Base-by-base conservation (phyloP, 129 eudicot genomes). In the Pittosporum tobira region DNA sequence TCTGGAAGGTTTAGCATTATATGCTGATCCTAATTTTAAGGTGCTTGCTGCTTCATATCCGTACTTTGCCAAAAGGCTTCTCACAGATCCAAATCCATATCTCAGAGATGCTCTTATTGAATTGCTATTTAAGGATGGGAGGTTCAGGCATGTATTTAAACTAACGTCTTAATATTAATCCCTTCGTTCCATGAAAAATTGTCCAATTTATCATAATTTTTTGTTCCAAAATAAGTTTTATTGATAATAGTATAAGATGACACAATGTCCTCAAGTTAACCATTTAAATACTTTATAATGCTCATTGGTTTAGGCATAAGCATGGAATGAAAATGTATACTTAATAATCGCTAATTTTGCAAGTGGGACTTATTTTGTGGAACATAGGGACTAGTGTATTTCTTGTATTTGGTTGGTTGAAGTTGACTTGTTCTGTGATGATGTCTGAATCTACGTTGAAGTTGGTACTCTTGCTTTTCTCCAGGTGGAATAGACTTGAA, bases 401-500 rank as follows among this genome's bases (percentile, higher is more conserved):
- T 42, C 34, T 20, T 18, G 48, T 25, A 2, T 57, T 9, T 43
- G 44, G 50, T 30, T 49, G 22, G 52, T 21, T 27, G 49, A 24
- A 38, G 44, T 28, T 43, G 42, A 21, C 52, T 19, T 70, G 58
- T 28, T 36, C 26, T 23, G 36, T 30, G 5, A 19, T 40, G 6
- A 2, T 25, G 58, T 13, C 21, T 20, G 57, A 64, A 3, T 54
- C 15, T 48, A 38, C n/a, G n/a, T n/a, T n/a, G n/a, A n/a, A 60
- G 26, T 53, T 54, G 30, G 23, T 72, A 15, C 11, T 54, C 8
- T 51, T 57, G 57, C 53, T 75, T 66, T 66, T 19, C n/a, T 48
- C 27, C 90, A 91, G 96, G 88, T 91, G 98, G 98, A 86, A 87
- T 61, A 83, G 96, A 66, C 98, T 91, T 51, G 98, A 86, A 74